These are phyloP conservation scores for Stagonosporopsis vannaccii DNA, from an alignment of 2,329 filamentous ascomycete genomes.

Conservation along the genomic window DNA sequence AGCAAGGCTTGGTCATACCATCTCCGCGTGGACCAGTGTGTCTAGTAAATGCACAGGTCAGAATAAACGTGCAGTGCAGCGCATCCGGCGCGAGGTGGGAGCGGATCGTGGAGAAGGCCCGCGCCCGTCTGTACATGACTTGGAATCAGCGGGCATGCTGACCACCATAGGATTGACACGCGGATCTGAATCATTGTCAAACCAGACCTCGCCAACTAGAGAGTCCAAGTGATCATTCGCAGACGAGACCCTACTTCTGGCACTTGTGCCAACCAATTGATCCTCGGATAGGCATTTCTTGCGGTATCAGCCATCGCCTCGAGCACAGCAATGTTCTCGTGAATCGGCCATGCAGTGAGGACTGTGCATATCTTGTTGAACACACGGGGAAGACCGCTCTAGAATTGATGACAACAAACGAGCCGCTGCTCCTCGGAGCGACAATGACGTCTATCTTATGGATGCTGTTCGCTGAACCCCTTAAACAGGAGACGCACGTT, in stretches of 20 bases:
- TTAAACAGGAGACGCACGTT: background rate
- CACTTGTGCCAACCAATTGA: background rate
- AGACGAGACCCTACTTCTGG: background rate
- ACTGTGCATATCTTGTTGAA: slow-evolving; percentile 43
- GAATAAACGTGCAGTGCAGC: slow-evolving; percentile 52
- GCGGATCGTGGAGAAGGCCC: slow-evolving; percentile 46
- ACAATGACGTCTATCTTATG: background rate
- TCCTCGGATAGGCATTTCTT: slow-evolving; percentile 18
- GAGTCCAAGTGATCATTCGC: background rate
- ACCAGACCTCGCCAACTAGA: background rate
- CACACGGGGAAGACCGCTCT: slow-evolving; percentile 40
- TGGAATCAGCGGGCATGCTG: slow-evolving; percentile 38
- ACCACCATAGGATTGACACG: slow-evolving; percentile 33
- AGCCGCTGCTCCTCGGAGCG: background rate
- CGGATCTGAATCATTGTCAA: slow-evolving; percentile 9
- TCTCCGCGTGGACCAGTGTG: slow-evolving; percentile 44
- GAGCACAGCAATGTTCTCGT: slow-evolving; percentile 35
- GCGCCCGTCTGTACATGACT: slow-evolving; percentile 40
- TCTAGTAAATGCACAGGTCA: slow-evolving; percentile 46
- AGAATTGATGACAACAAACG: slow-evolving; percentile 29
- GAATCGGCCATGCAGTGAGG: slow-evolving; percentile 38
- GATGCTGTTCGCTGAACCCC: background rate
- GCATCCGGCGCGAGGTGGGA: slow-evolving; percentile 47
- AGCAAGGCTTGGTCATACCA: slow-evolving; percentile 38
- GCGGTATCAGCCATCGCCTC: slow-evolving; percentile 31